Evolutionary conservation across 179 eudicot species (phyloP).

Genomic region (Corrigiola litoralis): DNA sequence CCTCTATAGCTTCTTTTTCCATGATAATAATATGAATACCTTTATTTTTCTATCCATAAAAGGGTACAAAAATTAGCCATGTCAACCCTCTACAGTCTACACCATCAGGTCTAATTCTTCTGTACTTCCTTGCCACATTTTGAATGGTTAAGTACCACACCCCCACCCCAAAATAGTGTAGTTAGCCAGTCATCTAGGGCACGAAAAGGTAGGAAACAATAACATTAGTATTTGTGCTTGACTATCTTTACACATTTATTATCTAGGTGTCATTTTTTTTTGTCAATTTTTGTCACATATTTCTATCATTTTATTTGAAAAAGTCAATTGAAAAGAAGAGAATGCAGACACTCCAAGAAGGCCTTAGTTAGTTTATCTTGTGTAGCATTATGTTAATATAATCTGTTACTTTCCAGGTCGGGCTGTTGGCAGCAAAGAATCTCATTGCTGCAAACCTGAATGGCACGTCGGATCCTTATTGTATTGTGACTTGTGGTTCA

Average conservation of each 20-base stretch:
- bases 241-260: too few relatives aligned
- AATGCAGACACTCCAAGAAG: neutral
- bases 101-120: neutral
- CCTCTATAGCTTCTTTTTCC: too few relatives aligned
- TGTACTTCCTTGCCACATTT: neutral
- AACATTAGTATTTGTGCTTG: too few relatives aligned
- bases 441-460: conserved; percentile 63
- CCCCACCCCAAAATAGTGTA: neutral
- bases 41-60: neutral
- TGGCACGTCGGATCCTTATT: conserved; percentile 83
- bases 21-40: too few relatives aligned
- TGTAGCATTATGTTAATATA: neutral
- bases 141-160: too few relatives aligned
- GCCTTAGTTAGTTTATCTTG: neutral
- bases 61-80: too few relatives aligned
- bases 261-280: neutral
- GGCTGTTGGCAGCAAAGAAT: conserved; percentile 69
- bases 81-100: neutral
- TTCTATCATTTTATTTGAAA: neutral
- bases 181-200: too few relatives aligned
- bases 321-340: neutral
- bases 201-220: neutral
- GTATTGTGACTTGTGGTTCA: conserved; percentile 63
- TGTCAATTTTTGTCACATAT: neutral
- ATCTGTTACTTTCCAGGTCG: conserved; percentile 40